phyloP scores from a whole-genome alignment of 305 asterid genomes.

The Lippia alba region DNA sequence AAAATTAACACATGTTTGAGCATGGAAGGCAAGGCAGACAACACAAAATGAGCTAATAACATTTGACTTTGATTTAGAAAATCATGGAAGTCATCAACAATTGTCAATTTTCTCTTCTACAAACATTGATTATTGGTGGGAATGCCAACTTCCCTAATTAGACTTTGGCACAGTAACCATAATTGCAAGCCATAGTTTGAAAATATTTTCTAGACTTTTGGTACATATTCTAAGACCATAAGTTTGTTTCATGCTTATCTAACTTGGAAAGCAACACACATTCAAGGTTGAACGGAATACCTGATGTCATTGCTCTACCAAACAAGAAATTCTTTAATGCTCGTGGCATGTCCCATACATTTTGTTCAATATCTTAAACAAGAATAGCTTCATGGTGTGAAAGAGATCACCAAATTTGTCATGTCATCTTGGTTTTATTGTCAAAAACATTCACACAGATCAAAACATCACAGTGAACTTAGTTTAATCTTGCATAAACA shows the following conservation, averaged over 20 bases:
- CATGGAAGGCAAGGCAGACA: background rate
- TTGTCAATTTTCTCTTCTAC: constrained; percentile 13
- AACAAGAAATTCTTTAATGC: background rate
- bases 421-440: constrained; percentile 22
- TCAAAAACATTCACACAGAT: constrained; percentile 45
- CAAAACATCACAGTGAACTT: constrained; percentile 11
- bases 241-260: background rate
- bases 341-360: constrained; percentile 27
- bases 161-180: background rate
- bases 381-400: constrained; percentile 24
- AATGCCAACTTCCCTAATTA: background rate
- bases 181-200: background rate
- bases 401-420: constrained; percentile 25
- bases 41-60: background rate
- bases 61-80: background rate
- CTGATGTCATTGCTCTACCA: background rate
- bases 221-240: background rate
- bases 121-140: background rate
- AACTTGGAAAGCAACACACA: background rate
- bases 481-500: background rate
- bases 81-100: constrained; percentile 1
- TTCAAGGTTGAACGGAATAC: background rate
- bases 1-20: background rate
- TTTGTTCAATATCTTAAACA: constrained; percentile 7
- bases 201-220: background rate